Evolutionary conservation across 192 early-diverging fungal genomes (phyloP), one percentile per base, ranked within the genome.

Genomic region (Coemansia sp.): DNA sequence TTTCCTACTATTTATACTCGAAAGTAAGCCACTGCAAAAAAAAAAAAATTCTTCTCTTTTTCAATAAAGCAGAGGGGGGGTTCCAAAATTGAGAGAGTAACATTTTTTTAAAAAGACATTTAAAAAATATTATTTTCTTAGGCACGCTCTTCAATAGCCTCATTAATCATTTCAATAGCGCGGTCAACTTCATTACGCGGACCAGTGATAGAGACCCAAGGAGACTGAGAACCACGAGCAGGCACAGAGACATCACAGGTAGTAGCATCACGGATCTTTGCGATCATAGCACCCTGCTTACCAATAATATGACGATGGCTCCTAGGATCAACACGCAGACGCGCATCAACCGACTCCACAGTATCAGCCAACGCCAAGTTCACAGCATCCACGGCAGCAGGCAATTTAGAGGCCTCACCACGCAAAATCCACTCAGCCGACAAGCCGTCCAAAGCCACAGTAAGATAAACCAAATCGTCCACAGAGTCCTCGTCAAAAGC

Each of bases 291-390:
- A 19, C 94, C 94, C 46, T 77, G 83, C 69, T 87, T 85, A 57
- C 94, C 94, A 66, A 95, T 94, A 32, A 95, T 86, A 60, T 89
- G 85, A 39, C 91, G 87, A 67, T 89, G 86, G 38, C 73, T 55
- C 26, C 70, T 68, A 37, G 87, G 79, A 39, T 85, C 82, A 21
- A 88, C 52, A 11, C 80, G 70, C 37, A 87, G 28, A 17, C 78
- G 79, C 0, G 81, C 87, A 30, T 80, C 82, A 28, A 67, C 55
- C 7, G 55, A 23, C 30, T 33, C 55, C 0, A 33, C 14, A n/a
- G 39, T n/a, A 1, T 53, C 64, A 1, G 67, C 71, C 23, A 75
- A 46, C 6, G 75, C 69, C 37, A 37, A 32, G 26, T 71, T 70
- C 55, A 85, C 59, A 21, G 71, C 46, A 0, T 70, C 77, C 1